Base-by-base conservation (phyloP, 176 grass and related monocot genomes). In the Aegilops bicornis region DNA sequence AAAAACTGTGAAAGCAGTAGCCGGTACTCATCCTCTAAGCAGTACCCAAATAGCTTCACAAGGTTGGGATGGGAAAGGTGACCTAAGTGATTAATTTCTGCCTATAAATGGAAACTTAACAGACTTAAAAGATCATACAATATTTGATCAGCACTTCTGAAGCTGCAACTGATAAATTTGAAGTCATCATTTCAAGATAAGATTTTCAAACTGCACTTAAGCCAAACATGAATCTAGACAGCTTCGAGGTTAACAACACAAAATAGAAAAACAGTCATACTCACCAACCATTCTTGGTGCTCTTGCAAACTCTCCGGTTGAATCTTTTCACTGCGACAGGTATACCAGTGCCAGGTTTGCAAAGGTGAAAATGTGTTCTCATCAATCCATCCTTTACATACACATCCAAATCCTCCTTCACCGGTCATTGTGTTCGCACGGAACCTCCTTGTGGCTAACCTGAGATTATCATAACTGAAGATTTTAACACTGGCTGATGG, bases 361-460 rank as follows among this genome's bases (percentile, higher is more conserved):
- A n/a, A 85, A 45, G 94, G 63, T n/a, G 87, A 78, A 10, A 93
- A 27, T 76, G 94, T 69, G 52, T 85, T 86, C 64, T 88, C 91
- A 84, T 93, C 89, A 33, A 97, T 56, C 95, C 95, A 97, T 77
- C 95, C 95, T 90, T 97, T 94, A 86, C 89, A 97, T 50, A 97
- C 95, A 35, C 35, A 36, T 76, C 94, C 92, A 64, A 97, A 97
- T 24, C 92, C 94, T 24, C 94, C 94, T 87, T 87, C 92, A 4
- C 94, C 92, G 3, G 92, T 76, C 10, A 97, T 86, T 77, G 88
- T 87, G 73, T 97, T 90, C 23, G 90, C 86, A 9, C 88, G 90
- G 67, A 97, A 97, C 73, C 92, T 94, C 66, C 95, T 92, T 77
- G 95, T 97, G 81, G 95, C 92, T 48, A 73, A 19, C 88, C 76